Evolutionary conservation across 176 grass and related monocot genomes (phyloP).

Genomic region (Bothriochloa decipiens): DNA sequence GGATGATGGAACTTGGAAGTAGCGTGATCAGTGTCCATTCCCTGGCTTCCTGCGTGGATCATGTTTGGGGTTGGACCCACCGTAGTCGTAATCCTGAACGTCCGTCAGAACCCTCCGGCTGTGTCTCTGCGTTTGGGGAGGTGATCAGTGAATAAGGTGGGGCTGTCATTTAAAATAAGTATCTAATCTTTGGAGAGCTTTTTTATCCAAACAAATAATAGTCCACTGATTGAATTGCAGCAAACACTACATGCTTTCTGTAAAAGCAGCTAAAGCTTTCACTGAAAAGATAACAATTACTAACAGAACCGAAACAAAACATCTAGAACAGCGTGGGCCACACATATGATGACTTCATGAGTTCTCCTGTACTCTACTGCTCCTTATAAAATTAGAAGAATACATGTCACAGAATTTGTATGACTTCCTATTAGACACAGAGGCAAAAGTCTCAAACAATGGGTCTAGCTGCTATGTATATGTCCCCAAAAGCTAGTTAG

Average conservation of each 20-base stretch:
- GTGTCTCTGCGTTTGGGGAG: conserved; percentile 25
- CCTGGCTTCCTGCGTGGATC: conserved; percentile 70
- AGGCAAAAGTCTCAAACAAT: not conserved
- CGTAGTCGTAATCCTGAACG: conserved; percentile 76
- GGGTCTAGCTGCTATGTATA: too few species aligned
- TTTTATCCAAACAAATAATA: not conserved
- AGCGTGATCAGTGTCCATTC: conserved; percentile 39
- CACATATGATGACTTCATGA: not conserved
- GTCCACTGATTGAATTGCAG: not conserved
- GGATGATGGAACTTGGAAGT: not conserved
- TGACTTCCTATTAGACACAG: not conserved
- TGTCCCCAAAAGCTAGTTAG: not conserved
- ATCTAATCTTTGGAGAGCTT: not conserved
- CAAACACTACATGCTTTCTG: not conserved
- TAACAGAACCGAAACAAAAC: not conserved
- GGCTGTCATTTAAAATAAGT: not conserved
- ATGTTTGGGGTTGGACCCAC: conserved; percentile 72
- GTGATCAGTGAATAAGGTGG: not conserved
- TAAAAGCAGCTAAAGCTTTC: not conserved
- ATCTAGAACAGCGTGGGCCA: not conserved
- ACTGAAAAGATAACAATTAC: not conserved
- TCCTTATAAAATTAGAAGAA: too few species aligned
- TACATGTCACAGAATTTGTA: not conserved
- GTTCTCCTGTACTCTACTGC: not conserved
- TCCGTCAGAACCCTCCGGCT: conserved; percentile 51